These are phyloP conservation scores for Phyllostachys edulis DNA, from an alignment of 176 grass and related monocot genomes.

Conservation along the genomic window DNA sequence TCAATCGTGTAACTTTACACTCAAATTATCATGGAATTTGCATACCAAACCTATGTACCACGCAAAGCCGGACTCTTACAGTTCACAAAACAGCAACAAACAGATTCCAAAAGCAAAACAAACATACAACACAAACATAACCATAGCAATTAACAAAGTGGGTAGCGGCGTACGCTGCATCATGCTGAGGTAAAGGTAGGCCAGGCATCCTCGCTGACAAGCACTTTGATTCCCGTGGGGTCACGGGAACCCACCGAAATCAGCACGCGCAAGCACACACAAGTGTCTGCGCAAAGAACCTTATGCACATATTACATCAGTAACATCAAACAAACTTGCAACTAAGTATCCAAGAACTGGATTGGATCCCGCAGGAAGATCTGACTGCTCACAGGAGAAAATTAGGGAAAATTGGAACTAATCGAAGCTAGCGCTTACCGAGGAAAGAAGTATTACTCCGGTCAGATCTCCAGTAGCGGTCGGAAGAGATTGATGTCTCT, in stretches of 20 bases:
- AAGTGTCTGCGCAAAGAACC: slow-evolving; percentile 14
- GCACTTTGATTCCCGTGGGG: background rate
- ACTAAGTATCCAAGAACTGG: slow-evolving; percentile 10
- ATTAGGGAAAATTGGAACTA: background rate
- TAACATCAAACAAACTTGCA: slow-evolving; percentile 9
- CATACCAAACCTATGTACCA: slow-evolving; percentile 15
- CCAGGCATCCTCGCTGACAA: slow-evolving; percentile 57
- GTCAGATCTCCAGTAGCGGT: slow-evolving; percentile 15
- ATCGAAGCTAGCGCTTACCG: slow-evolving; percentile 7
- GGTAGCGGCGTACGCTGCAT: slow-evolving; percentile 42
- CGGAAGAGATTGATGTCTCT: background rate
- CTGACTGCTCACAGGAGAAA: background rate
- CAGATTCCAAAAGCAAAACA: slow-evolving; percentile 2
- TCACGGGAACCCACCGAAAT: slow-evolving; percentile 25
- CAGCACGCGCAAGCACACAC: background rate
- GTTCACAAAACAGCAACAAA: background rate
- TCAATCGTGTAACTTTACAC: background rate
- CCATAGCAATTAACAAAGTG: background rate
- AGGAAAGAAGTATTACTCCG: slow-evolving; percentile 15
- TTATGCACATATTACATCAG: slow-evolving; percentile 21
- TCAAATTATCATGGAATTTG: slow-evolving; percentile 12
- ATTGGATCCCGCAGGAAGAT: slow-evolving; percentile 23
- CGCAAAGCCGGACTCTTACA: background rate
- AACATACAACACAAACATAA: slow-evolving; percentile 18
- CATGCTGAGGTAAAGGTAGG: slow-evolving; percentile 53